These are phyloP conservation scores for Lasiosphaeriaceae sp. DNA, from an alignment of 495 filamentous ascomycete species.

Conservation along the genomic window DNA sequence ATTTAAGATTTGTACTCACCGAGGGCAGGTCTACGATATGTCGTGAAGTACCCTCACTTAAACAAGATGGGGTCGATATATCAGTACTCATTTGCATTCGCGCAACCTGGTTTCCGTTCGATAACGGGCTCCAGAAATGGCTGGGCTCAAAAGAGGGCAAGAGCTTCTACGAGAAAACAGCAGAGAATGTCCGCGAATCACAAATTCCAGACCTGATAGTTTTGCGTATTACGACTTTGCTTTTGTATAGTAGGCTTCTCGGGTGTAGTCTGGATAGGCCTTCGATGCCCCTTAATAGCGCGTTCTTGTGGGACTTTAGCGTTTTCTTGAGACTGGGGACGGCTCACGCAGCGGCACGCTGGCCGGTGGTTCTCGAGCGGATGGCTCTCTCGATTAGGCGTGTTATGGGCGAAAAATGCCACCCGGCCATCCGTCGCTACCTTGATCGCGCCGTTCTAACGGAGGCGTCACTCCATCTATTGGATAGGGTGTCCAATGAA, in stretches of 20 bases:
- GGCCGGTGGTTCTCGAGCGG: too few relatives aligned
- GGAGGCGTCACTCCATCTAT: too few relatives aligned
- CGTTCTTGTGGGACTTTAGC: neutral
- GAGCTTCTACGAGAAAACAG: neutral
- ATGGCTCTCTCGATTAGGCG: neutral
- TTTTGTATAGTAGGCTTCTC: neutral
- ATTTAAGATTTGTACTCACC: too few relatives aligned
- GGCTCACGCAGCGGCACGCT: neutral
- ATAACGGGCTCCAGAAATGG: neutral
- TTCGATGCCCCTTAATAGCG: neutral
- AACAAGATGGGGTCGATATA: constrained; percentile 58
- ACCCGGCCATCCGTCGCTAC: too few relatives aligned
- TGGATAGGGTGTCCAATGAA: too few relatives aligned
- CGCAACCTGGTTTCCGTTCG: neutral
- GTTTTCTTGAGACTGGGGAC: neutral
- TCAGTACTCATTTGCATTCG: neutral
- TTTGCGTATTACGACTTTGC: neutral
- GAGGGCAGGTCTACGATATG: too few relatives aligned
- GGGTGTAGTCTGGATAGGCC: neutral
- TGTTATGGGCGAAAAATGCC: too few relatives aligned
- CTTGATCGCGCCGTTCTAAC: too few relatives aligned
- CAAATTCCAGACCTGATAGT: neutral
- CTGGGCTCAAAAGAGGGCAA: neutral
- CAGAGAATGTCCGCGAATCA: neutral
- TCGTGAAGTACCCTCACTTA: too few relatives aligned